A percentile compares a stretch with the other conserved stretches of the same genome.
These are phyloP conservation scores for Sinapis alba DNA, from an alignment of 441 rosid species.

Conservation along the genomic window DNA sequence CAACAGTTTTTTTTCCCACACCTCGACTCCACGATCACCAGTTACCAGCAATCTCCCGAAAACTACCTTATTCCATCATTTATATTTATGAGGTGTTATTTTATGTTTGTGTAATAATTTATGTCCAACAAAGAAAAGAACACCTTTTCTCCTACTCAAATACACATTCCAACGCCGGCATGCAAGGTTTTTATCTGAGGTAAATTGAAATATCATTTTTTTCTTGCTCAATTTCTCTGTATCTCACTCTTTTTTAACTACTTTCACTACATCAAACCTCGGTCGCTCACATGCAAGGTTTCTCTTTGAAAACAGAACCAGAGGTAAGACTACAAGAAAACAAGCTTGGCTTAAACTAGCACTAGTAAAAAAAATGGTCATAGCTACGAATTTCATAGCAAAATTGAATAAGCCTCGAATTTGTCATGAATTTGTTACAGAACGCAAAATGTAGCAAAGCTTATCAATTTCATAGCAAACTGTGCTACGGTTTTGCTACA, in stretches of 20 bases:
- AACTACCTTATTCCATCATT: not conserved
- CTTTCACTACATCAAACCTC: not conserved
- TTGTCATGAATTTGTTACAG: no score
- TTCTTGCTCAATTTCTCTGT: not conserved
- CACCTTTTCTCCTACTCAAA: not conserved
- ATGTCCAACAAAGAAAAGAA: not conserved
- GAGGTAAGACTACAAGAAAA: no score
- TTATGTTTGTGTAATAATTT: not conserved
- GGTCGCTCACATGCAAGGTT: not conserved
- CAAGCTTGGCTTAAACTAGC: no score
- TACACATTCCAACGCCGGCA: not conserved
- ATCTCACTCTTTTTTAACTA: not conserved
- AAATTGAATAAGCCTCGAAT: no score
- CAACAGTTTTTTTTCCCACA: not conserved
- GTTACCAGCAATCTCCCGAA: not conserved
- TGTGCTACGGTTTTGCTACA: no score
- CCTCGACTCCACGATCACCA: not conserved
- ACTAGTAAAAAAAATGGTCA: no score
- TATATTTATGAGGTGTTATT: not conserved
- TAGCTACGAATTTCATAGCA: no score
- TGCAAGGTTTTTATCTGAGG: not conserved
- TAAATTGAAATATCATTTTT: no score
- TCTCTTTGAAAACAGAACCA: not conserved
- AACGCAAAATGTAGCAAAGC: no score
- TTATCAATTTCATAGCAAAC: no score